A percentile compares a stretch with the other conserved stretches of the same genome.
These are phyloP conservation scores for Coniochaeta pulveracea DNA, from an alignment of 2,329 filamentous ascomycete genomes.

Conservation along the genomic window DNA sequence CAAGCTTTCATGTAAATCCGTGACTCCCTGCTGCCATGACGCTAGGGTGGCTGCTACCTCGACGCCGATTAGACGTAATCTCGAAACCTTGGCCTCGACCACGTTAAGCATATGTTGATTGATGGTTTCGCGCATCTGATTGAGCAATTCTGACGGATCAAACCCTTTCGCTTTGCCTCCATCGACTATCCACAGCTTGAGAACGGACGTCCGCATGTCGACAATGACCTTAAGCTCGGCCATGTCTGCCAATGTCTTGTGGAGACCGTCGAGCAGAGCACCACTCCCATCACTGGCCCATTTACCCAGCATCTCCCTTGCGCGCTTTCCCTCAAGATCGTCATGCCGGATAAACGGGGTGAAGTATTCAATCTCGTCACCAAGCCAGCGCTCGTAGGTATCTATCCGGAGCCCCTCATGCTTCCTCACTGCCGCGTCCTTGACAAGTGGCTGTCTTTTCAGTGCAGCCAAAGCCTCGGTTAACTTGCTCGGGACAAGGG, in stretches of 20 bases:
- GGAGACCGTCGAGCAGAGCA: constrained; percentile 50
- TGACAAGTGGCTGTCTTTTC: constrained; percentile 60
- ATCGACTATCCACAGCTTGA: constrained; percentile 67
- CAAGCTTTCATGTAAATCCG: constrained; percentile 40
- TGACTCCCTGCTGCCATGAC: constrained; percentile 42
- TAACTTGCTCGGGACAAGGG: constrained; percentile 61
- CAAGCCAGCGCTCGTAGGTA: constrained; percentile 67
- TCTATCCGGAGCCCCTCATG: constrained; percentile 68
- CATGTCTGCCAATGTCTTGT: constrained; percentile 45
- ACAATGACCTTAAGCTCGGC: constrained; percentile 59
- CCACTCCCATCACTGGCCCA: constrained; percentile 55
- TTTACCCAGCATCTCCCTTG: constrained; percentile 44
- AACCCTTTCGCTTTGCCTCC: constrained; percentile 54
- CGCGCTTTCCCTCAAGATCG: constrained; percentile 52
- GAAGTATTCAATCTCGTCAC: constrained; percentile 73
- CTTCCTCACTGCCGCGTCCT: constrained; percentile 53
- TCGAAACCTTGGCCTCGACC: constrained; percentile 50
- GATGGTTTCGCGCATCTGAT: constrained; percentile 56
- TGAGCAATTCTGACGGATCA: constrained; percentile 56
- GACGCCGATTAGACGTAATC: constrained; percentile 52
- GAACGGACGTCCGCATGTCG: constrained; percentile 54
- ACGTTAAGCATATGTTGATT: constrained; percentile 56
- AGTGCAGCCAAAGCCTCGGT: constrained; percentile 57
- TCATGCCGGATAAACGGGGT: constrained; percentile 81
- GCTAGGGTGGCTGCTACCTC: constrained; percentile 52